These are phyloP conservation scores for Talaromyces sp. DNA, from an alignment of 2,329 filamentous ascomycete species.

Conservation along the genomic window DNA sequence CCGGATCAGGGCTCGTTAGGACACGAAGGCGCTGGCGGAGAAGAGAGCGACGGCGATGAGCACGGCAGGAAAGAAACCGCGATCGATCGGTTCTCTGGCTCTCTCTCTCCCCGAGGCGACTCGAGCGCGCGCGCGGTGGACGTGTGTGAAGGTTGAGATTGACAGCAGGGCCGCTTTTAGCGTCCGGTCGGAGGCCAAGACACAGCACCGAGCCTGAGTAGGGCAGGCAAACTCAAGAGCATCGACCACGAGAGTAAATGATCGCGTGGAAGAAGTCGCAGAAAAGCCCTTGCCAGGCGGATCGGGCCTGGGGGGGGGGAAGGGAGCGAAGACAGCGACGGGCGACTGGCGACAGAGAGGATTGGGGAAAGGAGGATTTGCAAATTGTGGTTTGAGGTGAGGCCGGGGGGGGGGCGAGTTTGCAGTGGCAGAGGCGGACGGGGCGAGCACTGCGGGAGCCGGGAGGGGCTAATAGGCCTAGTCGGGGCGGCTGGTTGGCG, in stretches of 20 bases:
- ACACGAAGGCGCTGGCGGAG: slow-evolving; percentile 14
- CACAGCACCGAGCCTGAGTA: slow-evolving; percentile 22
- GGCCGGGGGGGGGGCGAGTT: not conserved
- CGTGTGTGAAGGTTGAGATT: slow-evolving; percentile 2
- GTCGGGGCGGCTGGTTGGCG: not conserved
- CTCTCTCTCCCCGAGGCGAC: not conserved
- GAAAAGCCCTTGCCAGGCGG: not conserved
- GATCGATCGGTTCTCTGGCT: not conserved
- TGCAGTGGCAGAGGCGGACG: not conserved
- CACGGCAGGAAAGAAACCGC: not conserved
- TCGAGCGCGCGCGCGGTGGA: slow-evolving; percentile 5
- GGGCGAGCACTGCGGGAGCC: slow-evolving; percentile 1
- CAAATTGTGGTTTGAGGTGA: not conserved
- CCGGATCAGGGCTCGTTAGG: slow-evolving; percentile 24
- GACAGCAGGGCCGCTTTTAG: slow-evolving; percentile 25
- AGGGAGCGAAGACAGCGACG: not conserved
- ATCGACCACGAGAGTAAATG: slow-evolving; percentile 23
- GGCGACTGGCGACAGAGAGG: not conserved
- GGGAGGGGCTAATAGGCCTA: slow-evolving; percentile 5
- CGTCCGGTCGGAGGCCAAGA: slow-evolving; percentile 30
- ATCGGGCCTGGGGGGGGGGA: not conserved
- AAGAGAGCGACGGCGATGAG: slow-evolving; percentile 9
- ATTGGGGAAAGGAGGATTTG: not conserved
- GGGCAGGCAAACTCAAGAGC: slow-evolving; percentile 22
- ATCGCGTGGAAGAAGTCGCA: slow-evolving; percentile 7